Base-by-base conservation (phyloP, 2,329 filamentous ascomycete species). In the Xylariaceae sp. region DNA sequence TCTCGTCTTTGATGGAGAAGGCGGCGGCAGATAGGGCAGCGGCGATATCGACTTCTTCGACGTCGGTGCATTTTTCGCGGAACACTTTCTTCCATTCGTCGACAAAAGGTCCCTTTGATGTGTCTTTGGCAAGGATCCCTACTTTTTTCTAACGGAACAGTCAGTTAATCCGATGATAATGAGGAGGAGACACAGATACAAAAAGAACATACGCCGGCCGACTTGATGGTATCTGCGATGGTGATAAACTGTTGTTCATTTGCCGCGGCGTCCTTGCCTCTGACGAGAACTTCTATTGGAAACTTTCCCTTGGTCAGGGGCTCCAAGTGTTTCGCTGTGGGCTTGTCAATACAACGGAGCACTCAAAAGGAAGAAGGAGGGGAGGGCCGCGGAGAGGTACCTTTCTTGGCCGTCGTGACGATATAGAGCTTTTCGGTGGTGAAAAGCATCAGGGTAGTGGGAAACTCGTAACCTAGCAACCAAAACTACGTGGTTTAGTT, bases 401-500 rank as follows among this genome's bases (percentile, higher is more conserved):
- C 90, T 79, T 98, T 98, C 69, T 98, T 98, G 43, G 87, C 83
- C 5, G 92, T 98, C 5, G 92, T 98, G 50, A 98, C 81, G 43
- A 97, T 83, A 66, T 92, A 94, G 54, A 97, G 73, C 32, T 81
- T 80, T 46, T 97, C 92, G 45, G 82, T 70, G 1, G 90, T 97
- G 62, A 98, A 81, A 36, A 98, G 75, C 72, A 98, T 88, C 48
- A 98, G 72, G 0, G 92, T 98, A 27, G 90, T 89, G 23, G 92
- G 92, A 59, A 98, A 98, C 64, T 98, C 92, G 71, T 98, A 98
- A 56, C 92, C 92, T 47, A 98, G 78, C 39, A 98, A 75, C 94
- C 94, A 98, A 66, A 97, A 94, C 89, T 96, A 57, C n/a, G n/a
- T n/a, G n/a, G n/a, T n/a, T n/a, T n/a, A n/a, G n/a, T n/a, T n/a